These are phyloP conservation scores for Dothideomycetes sp. DNA, from an alignment of 2,329 filamentous ascomycete genomes.

Conservation along the genomic window DNA sequence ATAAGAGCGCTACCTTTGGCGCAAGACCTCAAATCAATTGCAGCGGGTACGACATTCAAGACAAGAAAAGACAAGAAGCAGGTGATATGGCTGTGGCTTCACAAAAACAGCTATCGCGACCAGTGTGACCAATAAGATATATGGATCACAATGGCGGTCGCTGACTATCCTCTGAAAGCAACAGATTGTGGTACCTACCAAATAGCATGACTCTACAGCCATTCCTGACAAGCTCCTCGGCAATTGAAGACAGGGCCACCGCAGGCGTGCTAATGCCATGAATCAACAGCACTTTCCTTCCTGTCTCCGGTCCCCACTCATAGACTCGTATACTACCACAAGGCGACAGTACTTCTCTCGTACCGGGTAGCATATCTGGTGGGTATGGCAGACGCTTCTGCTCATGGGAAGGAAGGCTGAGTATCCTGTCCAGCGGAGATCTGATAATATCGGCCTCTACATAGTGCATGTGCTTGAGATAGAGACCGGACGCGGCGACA, in stretches of 20 bases:
- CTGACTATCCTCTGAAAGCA: no score
- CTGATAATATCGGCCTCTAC: conserved; percentile 9
- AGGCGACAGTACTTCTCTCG: conserved; percentile 55
- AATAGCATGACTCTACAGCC: conserved; percentile 74
- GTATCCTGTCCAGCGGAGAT: conserved; percentile 20
- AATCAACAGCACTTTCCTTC: conserved; percentile 61
- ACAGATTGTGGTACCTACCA: conserved; percentile 44
- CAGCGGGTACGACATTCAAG: no score
- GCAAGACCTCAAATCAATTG: no score
- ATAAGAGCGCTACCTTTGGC: no score
- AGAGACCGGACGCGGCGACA: background rate
- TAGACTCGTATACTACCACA: conserved; percentile 65
- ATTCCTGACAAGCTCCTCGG: conserved; percentile 49
- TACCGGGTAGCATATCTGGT: conserved; percentile 57
- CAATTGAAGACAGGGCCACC: conserved; percentile 55
- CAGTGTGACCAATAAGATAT: background rate
- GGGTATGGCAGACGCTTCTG: conserved; percentile 45
- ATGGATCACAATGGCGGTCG: no score
- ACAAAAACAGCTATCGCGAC: background rate
- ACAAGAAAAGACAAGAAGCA: no score
- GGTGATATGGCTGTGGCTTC: no score
- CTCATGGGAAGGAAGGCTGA: conserved; percentile 14
- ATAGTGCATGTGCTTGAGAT: background rate
- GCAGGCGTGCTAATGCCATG: conserved; percentile 77
- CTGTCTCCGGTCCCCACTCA: conserved; percentile 66